These are phyloP conservation scores for Alternaria brassicicola DNA, from an alignment of 2,329 filamentous ascomycete genomes.

Conservation along the genomic window DNA sequence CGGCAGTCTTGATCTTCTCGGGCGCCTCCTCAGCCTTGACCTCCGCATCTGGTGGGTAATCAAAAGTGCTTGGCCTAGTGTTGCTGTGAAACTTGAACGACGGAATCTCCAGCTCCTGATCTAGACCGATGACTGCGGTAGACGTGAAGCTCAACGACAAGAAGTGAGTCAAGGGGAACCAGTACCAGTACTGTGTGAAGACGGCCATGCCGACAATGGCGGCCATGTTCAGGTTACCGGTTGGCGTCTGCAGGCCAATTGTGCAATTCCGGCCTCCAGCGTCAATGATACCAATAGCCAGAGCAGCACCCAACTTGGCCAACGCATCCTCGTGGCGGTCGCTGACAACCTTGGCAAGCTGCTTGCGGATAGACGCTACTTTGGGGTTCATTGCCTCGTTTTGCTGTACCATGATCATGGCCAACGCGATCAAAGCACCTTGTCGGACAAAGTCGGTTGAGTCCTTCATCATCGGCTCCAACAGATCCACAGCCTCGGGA, in stretches of 20 bases:
- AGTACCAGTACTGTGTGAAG: slow-evolving; percentile 99
- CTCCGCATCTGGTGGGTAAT: slow-evolving; percentile 96
- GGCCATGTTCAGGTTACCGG: slow-evolving; percentile 97
- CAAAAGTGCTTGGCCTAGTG: slow-evolving; percentile 91
- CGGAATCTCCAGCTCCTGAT: slow-evolving; percentile 91
- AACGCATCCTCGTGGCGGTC: slow-evolving; percentile 98
- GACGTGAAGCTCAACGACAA: slow-evolving; percentile 94
- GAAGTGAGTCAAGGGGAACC: slow-evolving; percentile 99
- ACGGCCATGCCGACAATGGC: slow-evolving; percentile 97
- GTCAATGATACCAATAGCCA: slow-evolving; percentile 96
- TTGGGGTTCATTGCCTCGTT: slow-evolving; percentile 99
- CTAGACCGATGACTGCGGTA: slow-evolving; percentile 91
- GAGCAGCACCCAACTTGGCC: slow-evolving; percentile 96
- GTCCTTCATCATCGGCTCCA: slow-evolving; percentile 99
- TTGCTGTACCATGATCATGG: slow-evolving; percentile 99
- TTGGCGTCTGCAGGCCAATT: slow-evolving; percentile 95
- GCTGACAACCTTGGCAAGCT: slow-evolving; percentile 88
- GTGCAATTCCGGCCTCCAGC: slow-evolving; percentile 98
- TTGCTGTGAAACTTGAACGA: slow-evolving; percentile 96
- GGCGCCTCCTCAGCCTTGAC: slow-evolving; percentile 93
- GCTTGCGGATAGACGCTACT: slow-evolving; percentile 87
- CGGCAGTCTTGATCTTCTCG: slow-evolving; percentile 91
- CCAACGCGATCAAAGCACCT: slow-evolving; percentile 88
- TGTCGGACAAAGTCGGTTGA: slow-evolving; percentile 98
- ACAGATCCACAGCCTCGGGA: slow-evolving; percentile 92